Evolutionary conservation across 1,284 basidiomycete genomes (phyloP), one percentile per base, ranked within the genome.

Genomic region (Marasmius fiardii): DNA sequence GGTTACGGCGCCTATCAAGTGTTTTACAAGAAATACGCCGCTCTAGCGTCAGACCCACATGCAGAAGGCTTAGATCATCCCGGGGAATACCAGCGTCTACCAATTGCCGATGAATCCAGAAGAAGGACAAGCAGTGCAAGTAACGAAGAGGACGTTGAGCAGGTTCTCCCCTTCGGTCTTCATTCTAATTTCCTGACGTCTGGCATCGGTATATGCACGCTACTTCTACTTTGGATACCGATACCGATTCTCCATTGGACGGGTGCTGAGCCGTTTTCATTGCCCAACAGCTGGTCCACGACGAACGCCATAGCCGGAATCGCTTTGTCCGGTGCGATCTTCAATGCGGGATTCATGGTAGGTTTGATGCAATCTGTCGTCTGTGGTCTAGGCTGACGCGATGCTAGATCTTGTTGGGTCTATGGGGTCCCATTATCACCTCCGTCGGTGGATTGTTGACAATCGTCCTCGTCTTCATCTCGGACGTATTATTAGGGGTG

Each of bases 381-480:
- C 20, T 44, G 44, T 55, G 47, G 49, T 34, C 41, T 52, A 57
- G 28, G 23, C 26, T 55, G 56, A 47, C 34, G 28, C n/a, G 16
- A 44, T 39, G 18, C 55, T 58, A 92, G 90, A 80, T 91, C 54
- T 72, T 93, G 1, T 70, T 94, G 39, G 86, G 86, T 18, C 66
- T 88, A 12, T 94, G 90, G 92, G 93, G 92, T 5, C 91, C 92
- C 1, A 83, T 94, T 44, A 80, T 92, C 51, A 83, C 83, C n/a
- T 90, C 89, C 7, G 90, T 93, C 41, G 91, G 90, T 44, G 90
- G 80, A 67, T 77, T 95, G 18, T 76, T 93, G 50, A 93, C 92
- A 6, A 93, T 93, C 61, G 87, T 93, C 26, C 78, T 94, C 45
- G 87, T 92, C 24, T 81, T 90, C 55, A 63, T 89, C 20, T 85